Conservation (phyloP, 345 rosid genomes). For the Eucalyptus marginata region DNA sequence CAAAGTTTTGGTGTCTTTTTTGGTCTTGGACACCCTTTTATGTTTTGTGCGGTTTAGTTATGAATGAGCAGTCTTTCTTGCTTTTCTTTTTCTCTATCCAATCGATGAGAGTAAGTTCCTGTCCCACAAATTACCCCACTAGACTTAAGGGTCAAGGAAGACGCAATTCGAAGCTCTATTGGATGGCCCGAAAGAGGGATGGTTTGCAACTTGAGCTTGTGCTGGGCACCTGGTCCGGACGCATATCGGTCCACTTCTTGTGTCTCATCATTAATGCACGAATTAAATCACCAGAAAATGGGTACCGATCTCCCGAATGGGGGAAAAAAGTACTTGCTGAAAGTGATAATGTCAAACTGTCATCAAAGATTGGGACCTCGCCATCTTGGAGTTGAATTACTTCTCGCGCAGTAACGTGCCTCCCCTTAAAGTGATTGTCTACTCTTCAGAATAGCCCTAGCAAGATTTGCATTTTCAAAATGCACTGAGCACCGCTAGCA, state of each 20-base stretch:
- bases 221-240: neutral
- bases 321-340: neutral
- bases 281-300: neutral
- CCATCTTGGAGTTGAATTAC: neutral
- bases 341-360: neutral
- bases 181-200: neutral
- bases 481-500: neutral
- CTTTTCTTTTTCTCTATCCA: neutral
- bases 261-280: neutral
- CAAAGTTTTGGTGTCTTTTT: neutral
- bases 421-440: neutral
- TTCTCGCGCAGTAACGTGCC: neutral
- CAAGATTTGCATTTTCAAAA: neutral
- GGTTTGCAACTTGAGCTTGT: neutral
- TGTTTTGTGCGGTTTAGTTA: neutral
- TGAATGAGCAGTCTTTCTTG: neutral
- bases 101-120: neutral
- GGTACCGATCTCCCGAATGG: neutral
- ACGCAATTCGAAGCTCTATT: neutral
- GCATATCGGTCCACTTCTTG: neutral
- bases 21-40: neutral
- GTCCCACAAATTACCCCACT: neutral
- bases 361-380: neutral
- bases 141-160: neutral
- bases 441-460: neutral